These are phyloP conservation scores for Salix suchowensis DNA, from an alignment of 345 rosid genomes.

Conservation along the genomic window DNA sequence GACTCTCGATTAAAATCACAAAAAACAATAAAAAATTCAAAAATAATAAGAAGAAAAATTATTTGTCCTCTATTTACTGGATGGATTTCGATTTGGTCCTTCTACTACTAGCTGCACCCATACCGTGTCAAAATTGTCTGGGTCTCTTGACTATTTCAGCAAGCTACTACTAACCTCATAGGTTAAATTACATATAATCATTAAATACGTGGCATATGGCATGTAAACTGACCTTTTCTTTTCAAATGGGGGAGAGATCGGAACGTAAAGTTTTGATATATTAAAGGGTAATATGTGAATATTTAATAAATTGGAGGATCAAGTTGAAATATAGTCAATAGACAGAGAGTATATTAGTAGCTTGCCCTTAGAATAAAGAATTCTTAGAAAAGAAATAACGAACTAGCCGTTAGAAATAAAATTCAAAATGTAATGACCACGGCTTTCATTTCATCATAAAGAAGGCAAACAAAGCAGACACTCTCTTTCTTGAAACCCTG, in stretches of 20 bases:
- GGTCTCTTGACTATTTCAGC: neutral
- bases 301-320: neutral
- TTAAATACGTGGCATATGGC: too few relatives aligned
- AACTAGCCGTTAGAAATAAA: slow-evolving; percentile 27
- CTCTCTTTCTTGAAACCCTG: neutral
- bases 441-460: slow-evolving; percentile 15
- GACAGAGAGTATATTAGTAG: neutral
- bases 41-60: neutral
- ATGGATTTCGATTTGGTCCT: neutral
- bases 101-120: neutral
- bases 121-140: neutral
- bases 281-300: neutral
- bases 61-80: neutral
- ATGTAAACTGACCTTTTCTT: too few relatives aligned
- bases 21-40: neutral
- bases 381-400: neutral
- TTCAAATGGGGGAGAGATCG: too few relatives aligned
- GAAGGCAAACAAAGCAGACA: neutral
- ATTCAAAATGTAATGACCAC: slow-evolving; percentile 22
- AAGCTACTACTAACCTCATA: neutral
- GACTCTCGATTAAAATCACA: neutral
- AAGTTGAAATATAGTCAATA: neutral
- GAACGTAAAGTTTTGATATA: too few relatives aligned
- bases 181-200: too few relatives aligned
- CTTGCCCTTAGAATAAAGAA: neutral